phyloP scores from a whole-genome alignment of 2,329 filamentous ascomycete species.

The Tolypocladium nubicola region DNA sequence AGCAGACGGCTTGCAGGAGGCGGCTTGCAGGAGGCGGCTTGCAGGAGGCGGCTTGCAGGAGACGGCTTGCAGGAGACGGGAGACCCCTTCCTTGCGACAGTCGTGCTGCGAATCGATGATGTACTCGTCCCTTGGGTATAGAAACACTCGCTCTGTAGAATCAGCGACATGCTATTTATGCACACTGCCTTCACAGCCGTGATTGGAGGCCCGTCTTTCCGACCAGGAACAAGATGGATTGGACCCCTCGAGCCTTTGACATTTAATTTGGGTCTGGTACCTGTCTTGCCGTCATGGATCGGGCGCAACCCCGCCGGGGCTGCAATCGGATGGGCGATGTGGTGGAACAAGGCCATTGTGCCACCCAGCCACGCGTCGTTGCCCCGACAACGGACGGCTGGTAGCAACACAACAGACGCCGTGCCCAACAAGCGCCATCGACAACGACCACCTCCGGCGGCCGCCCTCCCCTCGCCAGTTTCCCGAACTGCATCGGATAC shows the following conservation, averaged over 20 bases:
- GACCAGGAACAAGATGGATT: background rate
- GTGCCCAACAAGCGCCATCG: background rate
- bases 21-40: too few species aligned
- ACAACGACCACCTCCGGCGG: background rate
- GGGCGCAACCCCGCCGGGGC: background rate
- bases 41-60: background rate
- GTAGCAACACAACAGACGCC: background rate
- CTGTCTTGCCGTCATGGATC: background rate
- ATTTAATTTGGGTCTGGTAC: background rate
- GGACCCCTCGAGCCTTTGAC: background rate
- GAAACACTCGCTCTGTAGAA: constrained; percentile 11
- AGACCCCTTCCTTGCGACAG: background rate
- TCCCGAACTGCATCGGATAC: background rate
- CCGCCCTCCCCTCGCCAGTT: background rate
- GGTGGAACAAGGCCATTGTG: background rate
- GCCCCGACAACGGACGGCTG: constrained; percentile 5
- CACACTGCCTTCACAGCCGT: background rate
- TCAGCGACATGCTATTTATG: background rate
- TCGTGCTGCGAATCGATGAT: background rate
- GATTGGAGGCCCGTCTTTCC: background rate
- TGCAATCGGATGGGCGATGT: background rate
- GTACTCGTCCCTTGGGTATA: constrained; percentile 10
- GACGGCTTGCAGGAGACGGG: background rate
- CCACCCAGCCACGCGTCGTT: constrained; percentile 2
- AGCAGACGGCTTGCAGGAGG: background rate